Conservation (phyloP, 2,329 filamentous ascomycete genomes). For the Trichoderma sp. region DNA sequence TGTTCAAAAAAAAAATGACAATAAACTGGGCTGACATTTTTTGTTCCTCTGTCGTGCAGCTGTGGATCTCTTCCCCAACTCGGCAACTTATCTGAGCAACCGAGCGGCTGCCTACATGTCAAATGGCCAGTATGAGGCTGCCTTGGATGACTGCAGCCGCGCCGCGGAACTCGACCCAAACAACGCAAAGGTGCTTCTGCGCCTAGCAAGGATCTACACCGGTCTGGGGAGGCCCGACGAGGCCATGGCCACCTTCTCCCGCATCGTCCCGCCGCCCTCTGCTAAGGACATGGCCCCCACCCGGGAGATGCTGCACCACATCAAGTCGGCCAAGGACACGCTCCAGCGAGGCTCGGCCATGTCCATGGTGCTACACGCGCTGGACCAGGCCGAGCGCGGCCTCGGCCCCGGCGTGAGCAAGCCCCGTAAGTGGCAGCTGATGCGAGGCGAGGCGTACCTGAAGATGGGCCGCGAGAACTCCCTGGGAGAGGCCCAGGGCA, state of each 20-base stretch:
- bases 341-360: conserved; percentile 74
- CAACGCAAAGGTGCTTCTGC: conserved; percentile 85
- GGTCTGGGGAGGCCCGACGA: conserved; percentile 84
- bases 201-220: conserved; percentile 87
- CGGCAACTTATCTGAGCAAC: conserved; percentile 90
- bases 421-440: conserved; percentile 90
- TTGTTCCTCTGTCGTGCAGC: conserved; percentile 55
- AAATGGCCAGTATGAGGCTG: conserved; percentile 74
- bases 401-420: conserved; percentile 74
- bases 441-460: conserved; percentile 88
- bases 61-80: conserved; percentile 82
- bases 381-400: conserved; percentile 85
- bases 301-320: conserved; percentile 79
- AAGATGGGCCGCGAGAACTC: conserved; percentile 91
- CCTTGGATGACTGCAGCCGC: conserved; percentile 82
- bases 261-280: conserved; percentile 77
- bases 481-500: conserved; percentile 86
- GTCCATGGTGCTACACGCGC: conserved; percentile 88
- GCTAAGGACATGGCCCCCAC: conserved; percentile 85
- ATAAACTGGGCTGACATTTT: conserved; percentile 15
- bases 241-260: conserved; percentile 77
- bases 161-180: conserved; percentile 82
- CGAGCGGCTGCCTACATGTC: conserved; percentile 93
- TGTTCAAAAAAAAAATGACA: neutral
- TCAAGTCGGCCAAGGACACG: conserved; percentile 77